Evolutionary conservation across 805 yeast genomes (phyloP), one percentile per base, ranked within the genome.

Genomic region (Sugiyamaella smithiae): DNA sequence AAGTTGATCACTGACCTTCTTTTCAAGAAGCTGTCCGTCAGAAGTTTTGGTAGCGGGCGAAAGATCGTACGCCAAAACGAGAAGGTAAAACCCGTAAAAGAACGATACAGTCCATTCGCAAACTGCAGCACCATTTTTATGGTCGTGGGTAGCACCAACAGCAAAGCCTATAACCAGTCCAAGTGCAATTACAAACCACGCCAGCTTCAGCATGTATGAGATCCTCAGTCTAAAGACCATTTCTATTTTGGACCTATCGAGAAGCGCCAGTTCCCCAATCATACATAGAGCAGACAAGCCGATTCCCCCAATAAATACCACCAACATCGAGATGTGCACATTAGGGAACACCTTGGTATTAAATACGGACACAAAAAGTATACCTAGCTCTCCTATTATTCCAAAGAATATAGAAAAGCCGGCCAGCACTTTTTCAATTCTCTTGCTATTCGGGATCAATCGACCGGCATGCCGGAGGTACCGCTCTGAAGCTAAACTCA

Each of bases 91-190:
- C 2, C 95, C 93, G 62, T 85, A 90, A 81, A 87, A 82, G 67
- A 82, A 90, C n/a, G 91, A 82, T 37, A 90, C 67, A 2, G 82
- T 62, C 98, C 98, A 91, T 67, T 91, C 98, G 62, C 85, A 80
- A 17, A 74, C 70, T 0, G 89, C 89, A 35, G 75, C 69, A 2
- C 76, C 76, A 54, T 75, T 70, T 32, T 67, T 60, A 23, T 72
- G 71, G 9, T 64, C 62, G 63, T 62, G 59, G 44, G 68, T 61
- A 24, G 57, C 47, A 16, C 55, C 49, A 2, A 65, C 73, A n/a
- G 80, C 88, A 55, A 88, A 91, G 26, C 78, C 73, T 22, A 84
- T 66, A 2, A 91, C 96, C 61, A 86, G 75, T 0, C 71, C 78
- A 14, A 83, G 69, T 1, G 95, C 93, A 16, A 74, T 61, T 1